Evolutionary conservation across 805 yeast genomes (phyloP), one percentile per base, ranked within the genome.

Genomic region (Candida loeiensis): DNA sequence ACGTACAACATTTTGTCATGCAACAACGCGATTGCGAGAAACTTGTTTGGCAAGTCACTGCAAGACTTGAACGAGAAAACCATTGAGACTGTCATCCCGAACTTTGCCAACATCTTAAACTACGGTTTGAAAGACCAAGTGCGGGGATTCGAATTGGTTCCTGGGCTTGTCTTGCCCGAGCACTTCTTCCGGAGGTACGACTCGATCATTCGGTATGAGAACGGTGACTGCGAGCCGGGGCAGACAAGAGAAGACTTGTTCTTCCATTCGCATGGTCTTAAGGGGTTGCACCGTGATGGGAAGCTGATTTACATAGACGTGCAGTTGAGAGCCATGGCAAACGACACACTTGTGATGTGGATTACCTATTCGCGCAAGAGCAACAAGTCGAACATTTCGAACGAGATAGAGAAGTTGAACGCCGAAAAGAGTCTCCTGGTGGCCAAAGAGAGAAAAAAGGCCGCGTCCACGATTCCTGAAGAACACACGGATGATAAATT

Each of bases 161-260:
- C 83, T 0, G 96, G 96, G 1, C 62, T 86, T 37, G 96, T 90
- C 0, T 64, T 90, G 9, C 95, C 97, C 0, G 98, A 90, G 59
- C 96, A 89, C 61, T 83, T 85, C 56, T 89, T 91, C 64, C 74
- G 97, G 46, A 80, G 81, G 48, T 71, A 79, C 39, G 69, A 72
- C 41, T 80, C 84, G 0, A 66, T 73, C 39, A 48, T 64, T 44
- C 43, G 45, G 43, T 42, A 40, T 16, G 42, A 45, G 19, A 49
- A 48, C 12, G 46, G 36, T 6, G 37, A 28, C 19, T 21, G 24
- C 7, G 51, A 56, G n/a, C 28, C 33, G 9, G 49, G 39, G 2
- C 54, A 47, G 50, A 49, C 59, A 56, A 34, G 63, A 58, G 79
- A 76, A 34, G 53, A 61, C 3, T 61, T 78, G 35, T 82, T 84